These are phyloP conservation scores for Tilletia setariae DNA, from an alignment of 1,284 basidiomycete genomes.

Conservation along the genomic window DNA sequence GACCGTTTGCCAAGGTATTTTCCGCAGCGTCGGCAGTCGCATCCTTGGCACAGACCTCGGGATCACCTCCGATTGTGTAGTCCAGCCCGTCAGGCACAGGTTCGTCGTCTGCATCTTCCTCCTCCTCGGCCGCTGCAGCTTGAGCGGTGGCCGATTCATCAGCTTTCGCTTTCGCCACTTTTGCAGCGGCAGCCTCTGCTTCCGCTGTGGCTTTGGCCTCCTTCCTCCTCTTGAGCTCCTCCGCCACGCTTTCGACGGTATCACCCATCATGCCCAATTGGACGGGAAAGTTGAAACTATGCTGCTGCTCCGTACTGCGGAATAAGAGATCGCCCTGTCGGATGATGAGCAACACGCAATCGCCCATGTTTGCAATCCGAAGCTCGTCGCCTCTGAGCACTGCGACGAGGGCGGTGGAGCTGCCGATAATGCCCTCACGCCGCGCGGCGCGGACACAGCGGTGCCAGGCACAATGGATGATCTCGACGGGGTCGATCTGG, in stretches of 20 bases:
- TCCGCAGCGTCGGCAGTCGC: neutral
- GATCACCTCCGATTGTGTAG: slow-evolving; percentile 7
- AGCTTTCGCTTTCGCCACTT: neutral
- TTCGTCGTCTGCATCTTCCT: slow-evolving; percentile 20
- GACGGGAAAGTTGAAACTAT: slow-evolving; percentile 86
- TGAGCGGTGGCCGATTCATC: neutral
- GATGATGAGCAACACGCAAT: slow-evolving; percentile 77
- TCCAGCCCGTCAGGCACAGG: slow-evolving; percentile 12
- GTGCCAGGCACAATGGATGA: slow-evolving; percentile 63
- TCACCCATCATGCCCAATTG: slow-evolving; percentile 75
- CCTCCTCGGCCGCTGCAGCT: neutral
- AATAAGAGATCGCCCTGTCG: slow-evolving; percentile 75
- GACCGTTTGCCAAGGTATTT: neutral
- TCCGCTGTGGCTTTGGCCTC: neutral
- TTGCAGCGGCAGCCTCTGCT: neutral
- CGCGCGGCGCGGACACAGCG: slow-evolving; percentile 56
- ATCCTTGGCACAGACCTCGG: neutral
- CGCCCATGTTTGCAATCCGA: slow-evolving; percentile 84
- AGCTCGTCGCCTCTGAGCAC: slow-evolving; percentile 70
- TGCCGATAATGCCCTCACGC: slow-evolving; percentile 61
- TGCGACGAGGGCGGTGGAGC: slow-evolving; percentile 62
- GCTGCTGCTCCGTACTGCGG: slow-evolving; percentile 91
- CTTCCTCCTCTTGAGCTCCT: neutral
- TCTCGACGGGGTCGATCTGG: slow-evolving; percentile 59
- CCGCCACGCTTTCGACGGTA: slow-evolving; percentile 64